Base-by-base conservation (phyloP, 225 moss, liverwort and hornwort genomes). In the Ulota crispa region DNA sequence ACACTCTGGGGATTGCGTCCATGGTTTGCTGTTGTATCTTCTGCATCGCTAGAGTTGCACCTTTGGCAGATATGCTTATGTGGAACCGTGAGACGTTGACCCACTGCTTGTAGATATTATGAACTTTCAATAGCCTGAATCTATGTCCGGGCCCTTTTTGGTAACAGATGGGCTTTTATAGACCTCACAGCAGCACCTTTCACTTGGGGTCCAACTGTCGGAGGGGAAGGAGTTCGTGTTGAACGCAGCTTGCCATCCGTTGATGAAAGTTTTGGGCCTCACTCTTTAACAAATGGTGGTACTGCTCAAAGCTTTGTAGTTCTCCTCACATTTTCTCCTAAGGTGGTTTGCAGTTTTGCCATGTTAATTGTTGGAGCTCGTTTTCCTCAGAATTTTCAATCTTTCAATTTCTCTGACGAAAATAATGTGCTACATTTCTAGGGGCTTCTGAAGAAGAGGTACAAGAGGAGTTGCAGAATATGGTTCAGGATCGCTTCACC, bases 161-260 rank as follows among this genome's bases (percentile, higher is more conserved):
- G 60, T n/a, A 61, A 77, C 86, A 94, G 94, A 82, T 99, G 95
- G 95, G 90, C 92, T 76, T 96, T 99, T 78, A 72, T 99, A 54
- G 98, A 99, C 89, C 82, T 99, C 41, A 94, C 89, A 71, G 94
- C 98, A 72, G 93, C 94, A 66, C 94, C 98, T 34, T 95, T 92
- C 74, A 89, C 93, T 30, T 99, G 98, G 98, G 98, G 98, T 74
- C 94, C 98, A 70, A 90, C 98, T 47, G 98, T 99, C 15, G 98
- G 95, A 70, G 98, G 98, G 76, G 98, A 95, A 77, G 98, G 98
- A 66, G 93, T 99, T 71, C 94, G 98, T 70, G 88, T 93, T 75
- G 93, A 95, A 82, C 83, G 83, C 36, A 94, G 87, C 79, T 68
- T 97, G 67, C 95, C 96, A 54, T 97, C 96, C 24, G 92, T 97